Percentiles rank a stretch among this genome's conserved stretches.
Conservation (phyloP, 2,329 filamentous ascomycete genomes). For the Fusarium goolgardi region DNA sequence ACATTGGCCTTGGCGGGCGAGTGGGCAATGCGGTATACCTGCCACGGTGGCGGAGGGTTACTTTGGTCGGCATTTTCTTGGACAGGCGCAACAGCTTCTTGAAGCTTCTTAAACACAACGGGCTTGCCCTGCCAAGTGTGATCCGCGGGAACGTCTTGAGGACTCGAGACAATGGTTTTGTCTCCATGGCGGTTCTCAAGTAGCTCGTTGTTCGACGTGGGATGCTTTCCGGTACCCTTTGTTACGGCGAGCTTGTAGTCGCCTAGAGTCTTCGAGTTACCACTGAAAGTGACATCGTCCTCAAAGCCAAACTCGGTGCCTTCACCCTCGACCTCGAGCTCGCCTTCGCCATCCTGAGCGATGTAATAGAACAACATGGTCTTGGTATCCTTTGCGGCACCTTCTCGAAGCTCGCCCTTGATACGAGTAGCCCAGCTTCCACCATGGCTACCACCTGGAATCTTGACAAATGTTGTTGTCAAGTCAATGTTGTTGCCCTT, state of each 20-base stretch:
- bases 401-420: conserved; percentile 80
- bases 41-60: conserved; percentile 84
- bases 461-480: conserved; percentile 92
- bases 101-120: conserved; percentile 65
- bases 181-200: conserved; percentile 77
- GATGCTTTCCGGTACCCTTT: conserved; percentile 72
- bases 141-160: conserved; percentile 70
- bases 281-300: conserved; percentile 75
- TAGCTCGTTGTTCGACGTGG: conserved; percentile 72
- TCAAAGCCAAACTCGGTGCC: conserved; percentile 63
- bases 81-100: conserved; percentile 62
- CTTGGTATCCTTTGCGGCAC: conserved; percentile 73
- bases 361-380: conserved; percentile 86
- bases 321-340: conserved; percentile 68
- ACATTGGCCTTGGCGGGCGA: conserved; percentile 78
- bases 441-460: conserved; percentile 84
- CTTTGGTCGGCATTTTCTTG: conserved; percentile 64
- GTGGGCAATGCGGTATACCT: conserved; percentile 83
- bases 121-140: conserved; percentile 87
- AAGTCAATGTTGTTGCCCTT: conserved; percentile 88
- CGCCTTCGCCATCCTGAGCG: conserved; percentile 78
- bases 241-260: conserved; percentile 84
- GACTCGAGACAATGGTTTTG: conserved; percentile 79
- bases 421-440: conserved; percentile 94
- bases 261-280: conserved; percentile 77